Conservation (phyloP, 1,139 yeast genomes). For the Kazachstania sp. region DNA sequence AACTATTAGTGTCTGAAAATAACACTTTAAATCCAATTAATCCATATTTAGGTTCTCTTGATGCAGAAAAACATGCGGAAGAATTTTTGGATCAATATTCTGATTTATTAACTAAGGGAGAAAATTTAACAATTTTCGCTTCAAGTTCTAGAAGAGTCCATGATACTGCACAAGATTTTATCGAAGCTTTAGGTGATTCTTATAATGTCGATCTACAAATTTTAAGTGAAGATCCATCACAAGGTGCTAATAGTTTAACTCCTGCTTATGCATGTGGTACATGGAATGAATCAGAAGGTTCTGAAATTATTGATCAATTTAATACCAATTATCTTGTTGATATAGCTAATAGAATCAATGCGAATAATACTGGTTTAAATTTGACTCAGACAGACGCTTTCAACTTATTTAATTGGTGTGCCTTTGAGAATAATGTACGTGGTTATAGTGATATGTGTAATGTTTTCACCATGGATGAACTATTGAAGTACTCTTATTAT, state of each 20-base stretch:
- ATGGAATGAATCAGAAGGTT: constrained; percentile 21
- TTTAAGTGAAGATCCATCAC: constrained; percentile 31
- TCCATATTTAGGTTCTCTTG: constrained; percentile 15
- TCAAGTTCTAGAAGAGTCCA: constrained; percentile 20
- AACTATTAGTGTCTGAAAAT: too few species aligned
- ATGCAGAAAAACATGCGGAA: constrained; percentile 20
- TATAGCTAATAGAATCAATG: constrained; percentile 36
- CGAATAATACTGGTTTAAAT: constrained; percentile 38
- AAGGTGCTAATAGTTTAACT: constrained; percentile 38
- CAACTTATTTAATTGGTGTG: constrained; percentile 43
- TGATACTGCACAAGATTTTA: constrained; percentile 17
- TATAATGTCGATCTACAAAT: constrained; percentile 12
- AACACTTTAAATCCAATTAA: constrained; percentile 11
- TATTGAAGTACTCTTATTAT: constrained; percentile 39
- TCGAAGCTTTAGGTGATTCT: constrained; percentile 10
- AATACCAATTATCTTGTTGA: constrained; percentile 29
- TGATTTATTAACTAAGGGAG: constrained; percentile 10
- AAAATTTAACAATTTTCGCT: constrained; percentile 15
- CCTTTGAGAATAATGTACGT: constrained; percentile 47
- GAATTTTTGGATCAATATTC: constrained; percentile 14
- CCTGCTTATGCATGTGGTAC: constrained; percentile 32
- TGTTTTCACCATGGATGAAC: constrained; percentile 49
- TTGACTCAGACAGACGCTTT: constrained; percentile 37
- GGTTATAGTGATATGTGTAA: constrained; percentile 49
- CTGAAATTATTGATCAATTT: constrained; percentile 16